Evolutionary conservation across 2,329 filamentous ascomycete genomes (phyloP), one percentile per base, ranked within the genome.

Genomic region (Colletotrichum sansevieriae): DNA sequence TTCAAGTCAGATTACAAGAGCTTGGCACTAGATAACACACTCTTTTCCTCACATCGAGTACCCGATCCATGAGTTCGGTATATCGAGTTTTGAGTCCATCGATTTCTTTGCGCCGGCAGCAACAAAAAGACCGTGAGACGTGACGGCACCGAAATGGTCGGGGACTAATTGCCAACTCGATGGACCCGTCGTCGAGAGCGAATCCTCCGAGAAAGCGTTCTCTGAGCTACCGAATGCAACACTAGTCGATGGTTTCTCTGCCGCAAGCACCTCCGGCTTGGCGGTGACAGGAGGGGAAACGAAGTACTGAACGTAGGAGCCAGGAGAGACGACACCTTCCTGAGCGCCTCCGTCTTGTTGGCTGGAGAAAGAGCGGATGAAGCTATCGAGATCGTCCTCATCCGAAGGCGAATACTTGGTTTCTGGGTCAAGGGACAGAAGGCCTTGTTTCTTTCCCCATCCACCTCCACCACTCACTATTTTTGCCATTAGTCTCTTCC

Each of bases 401-500:
- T 85, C 83, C 1, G 80, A 59, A 8, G 82, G 76, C n/a, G 79
- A 80, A 73, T 87, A 87, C 20, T 77, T 83, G 15, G 82, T 85
- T 71, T 93, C 86, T 3, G 93, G 92, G 74, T 96, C 93, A 4
- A 97, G 83, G 6, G 93, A 93, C 3, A 97, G 81, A 0, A 97
- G 81, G 0, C 93, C 93, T 73, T 91, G 89, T 77, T 95, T 96
- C 64, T 87, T 83, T 15, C 93, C 93, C 93, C 93, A 97, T 20
- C 93, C 93, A 47, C 93, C 93, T 52, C 93, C 93, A 4, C 93
- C 93, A 74, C 92, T 94, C 71, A 95, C 87, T 85, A 83, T 78
- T 61, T 37, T 35, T 49, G 13, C 12, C 54, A 71, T 52, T 58
- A 58, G 62, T 37, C 15, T n/a, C 3, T 51, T 12, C 6, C 73